Evolutionary conservation across 2,329 filamentous ascomycete genomes (phyloP), one percentile per base, ranked within the genome.

Genomic region (Hypoxylon sp.): DNA sequence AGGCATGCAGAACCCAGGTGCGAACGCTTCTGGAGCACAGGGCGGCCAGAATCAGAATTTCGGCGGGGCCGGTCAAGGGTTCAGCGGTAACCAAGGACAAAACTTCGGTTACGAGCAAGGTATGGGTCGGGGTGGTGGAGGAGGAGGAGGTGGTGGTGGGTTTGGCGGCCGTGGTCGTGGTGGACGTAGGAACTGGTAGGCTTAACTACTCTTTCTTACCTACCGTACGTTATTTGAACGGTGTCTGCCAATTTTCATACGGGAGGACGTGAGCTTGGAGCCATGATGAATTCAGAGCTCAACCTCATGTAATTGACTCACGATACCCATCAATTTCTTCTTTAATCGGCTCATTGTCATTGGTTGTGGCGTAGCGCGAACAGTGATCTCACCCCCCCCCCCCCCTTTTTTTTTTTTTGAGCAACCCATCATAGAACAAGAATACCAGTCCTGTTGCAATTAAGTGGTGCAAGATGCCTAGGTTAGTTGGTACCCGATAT

Each of bases 1-100:
- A 0, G 83, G 84, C 32, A 88, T 88, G 84, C 86, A 87, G 72
- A 82, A 81, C 55, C 76, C 77, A 9, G 83, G 80, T 14, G 82
- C 78, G 5, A 75, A 74, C 51, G 75, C 72, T 21, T 79, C 74
- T n/a, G 79, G 79, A 2, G 80, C 80, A 0, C 84, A 86, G 53
- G 85, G 82, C 6, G 82, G 81, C 6, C 86, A 87, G 68, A 83
- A 79, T 14, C 84, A 86, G 61, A 84, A 82, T 65, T 87, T 86
- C 73, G 84, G 83, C 1, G 82, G 82, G 14, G 80, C 75, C 50
- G 80, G 74, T 49, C 78, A 79, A 64, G 78, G 83, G 13, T 88
- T 87, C 69, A 85, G 85, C 23, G 84, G 83, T 21, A 83, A 82
- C 58, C 85, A 87, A 71, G 85, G 82, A 36, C 82, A 84, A 66